Evolutionary conservation across 208 protist genomes (phyloP).

Genomic region (Wallacemonas sp.): DNA sequence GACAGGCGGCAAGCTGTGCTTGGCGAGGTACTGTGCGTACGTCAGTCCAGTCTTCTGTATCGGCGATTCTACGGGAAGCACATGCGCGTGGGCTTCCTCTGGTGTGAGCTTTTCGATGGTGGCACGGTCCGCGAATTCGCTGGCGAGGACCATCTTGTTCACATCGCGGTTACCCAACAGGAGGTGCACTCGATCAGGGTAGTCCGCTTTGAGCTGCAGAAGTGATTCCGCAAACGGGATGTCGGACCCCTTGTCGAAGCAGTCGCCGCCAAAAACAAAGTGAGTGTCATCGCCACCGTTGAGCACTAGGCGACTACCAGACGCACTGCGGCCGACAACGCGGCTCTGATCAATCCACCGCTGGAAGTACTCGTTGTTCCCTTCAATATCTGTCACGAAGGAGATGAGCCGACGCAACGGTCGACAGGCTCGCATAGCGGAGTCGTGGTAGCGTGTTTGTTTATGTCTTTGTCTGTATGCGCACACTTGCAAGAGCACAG

Average conservation of each 20-base stretch:
- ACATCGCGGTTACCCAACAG: conserved; percentile 78
- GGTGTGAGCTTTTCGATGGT: conserved; percentile 7
- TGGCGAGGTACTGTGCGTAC: conserved; percentile 12
- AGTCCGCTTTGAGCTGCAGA: conserved; percentile 42
- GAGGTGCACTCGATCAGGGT: conserved; percentile 61
- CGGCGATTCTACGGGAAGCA: conserved; percentile 18
- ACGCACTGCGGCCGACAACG: conserved; percentile 26
- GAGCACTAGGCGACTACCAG: background rate
- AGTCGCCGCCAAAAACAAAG: conserved; percentile 80
- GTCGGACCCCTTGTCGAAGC: conserved; percentile 63
- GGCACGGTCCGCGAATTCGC: conserved; percentile 13
- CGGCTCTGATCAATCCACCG: conserved; percentile 36
- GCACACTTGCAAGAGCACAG: no score
- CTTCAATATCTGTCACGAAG: conserved; percentile 78
- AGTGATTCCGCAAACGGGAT: conserved; percentile 40
- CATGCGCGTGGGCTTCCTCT: conserved; percentile 1
- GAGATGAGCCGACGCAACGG: conserved; percentile 17
- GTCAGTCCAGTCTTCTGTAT: background rate
- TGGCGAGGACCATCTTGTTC: conserved; percentile 66
- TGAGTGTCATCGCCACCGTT: conserved; percentile 17
- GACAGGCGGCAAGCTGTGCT: background rate
- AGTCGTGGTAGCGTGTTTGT: background rate
- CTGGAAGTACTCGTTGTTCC: conserved; percentile 53
- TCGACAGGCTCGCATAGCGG: background rate
- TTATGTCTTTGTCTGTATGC: background rate